phyloP scores from a whole-genome alignment of 768 basidiomycete species.

The Rhodotorula graminis region DNA sequence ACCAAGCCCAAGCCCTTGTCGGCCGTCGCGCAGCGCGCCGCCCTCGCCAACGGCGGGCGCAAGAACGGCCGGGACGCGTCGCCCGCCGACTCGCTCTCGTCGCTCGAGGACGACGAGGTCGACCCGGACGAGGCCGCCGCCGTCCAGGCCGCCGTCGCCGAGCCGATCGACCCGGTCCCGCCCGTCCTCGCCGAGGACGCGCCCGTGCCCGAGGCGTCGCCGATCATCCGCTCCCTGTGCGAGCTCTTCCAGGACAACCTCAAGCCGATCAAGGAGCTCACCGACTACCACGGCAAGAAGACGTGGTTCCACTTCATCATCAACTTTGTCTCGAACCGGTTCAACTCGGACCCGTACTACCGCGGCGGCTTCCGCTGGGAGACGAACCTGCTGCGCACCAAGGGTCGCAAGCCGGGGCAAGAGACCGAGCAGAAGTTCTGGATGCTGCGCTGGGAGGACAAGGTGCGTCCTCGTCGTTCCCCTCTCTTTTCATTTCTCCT shows the following conservation, averaged over 20 bases:
- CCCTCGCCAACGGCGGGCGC: background rate
- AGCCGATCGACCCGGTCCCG: slow-evolving; percentile 8
- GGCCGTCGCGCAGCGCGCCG: background rate
- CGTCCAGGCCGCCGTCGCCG: background rate
- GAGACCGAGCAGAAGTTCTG: slow-evolving; percentile 28
- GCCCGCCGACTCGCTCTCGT: slow-evolving; percentile 13
- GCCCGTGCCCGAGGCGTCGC: background rate
- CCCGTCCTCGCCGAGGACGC: background rate
- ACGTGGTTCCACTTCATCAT: slow-evolving; percentile 35
- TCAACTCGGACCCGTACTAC: background rate
- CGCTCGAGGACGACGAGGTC: slow-evolving; percentile 13
- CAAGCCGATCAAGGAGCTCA: slow-evolving; percentile 6
- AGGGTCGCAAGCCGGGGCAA: slow-evolving; percentile 28
- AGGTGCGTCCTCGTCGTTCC: slow-evolving; percentile 15
- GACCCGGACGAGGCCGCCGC: too few relatives aligned
- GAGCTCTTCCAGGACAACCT: slow-evolving; percentile 10
- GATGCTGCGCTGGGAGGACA: slow-evolving; percentile 32
- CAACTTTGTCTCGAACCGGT: slow-evolving; percentile 23
- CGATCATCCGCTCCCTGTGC: slow-evolving; percentile 3
- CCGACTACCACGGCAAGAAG: slow-evolving; percentile 32
- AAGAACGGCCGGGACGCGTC: background rate
- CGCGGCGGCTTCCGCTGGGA: slow-evolving; percentile 25
- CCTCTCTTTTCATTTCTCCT: background rate
- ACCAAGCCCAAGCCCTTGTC: background rate
- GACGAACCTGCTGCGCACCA: slow-evolving; percentile 21